Conservation (phyloP, 176 grass and related monocot species). For the Zoysia japonica region DNA sequence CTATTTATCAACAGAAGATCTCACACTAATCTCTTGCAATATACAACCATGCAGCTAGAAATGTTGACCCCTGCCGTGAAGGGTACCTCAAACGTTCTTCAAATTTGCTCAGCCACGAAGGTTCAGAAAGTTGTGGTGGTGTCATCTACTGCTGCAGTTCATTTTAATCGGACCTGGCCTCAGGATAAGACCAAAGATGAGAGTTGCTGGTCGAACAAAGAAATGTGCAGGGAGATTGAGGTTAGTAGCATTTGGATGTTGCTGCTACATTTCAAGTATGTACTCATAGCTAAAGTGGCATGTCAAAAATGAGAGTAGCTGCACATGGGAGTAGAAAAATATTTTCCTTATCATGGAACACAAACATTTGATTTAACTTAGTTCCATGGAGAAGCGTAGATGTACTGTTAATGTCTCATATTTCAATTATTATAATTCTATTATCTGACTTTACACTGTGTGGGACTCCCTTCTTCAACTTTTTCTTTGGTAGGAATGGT, state of each 20-base stretch:
- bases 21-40: not conserved
- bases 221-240: conserved; percentile 24
- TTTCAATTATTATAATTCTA: not conserved
- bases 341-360: not conserved
- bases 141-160: conserved; percentile 38
- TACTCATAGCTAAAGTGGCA: not conserved
- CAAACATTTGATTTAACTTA: not conserved
- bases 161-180: conserved; percentile 37
- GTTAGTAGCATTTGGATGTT: conserved; percentile 15
- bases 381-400: not conserved
- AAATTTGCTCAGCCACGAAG: conserved; percentile 18
- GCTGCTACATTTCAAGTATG: not conserved
- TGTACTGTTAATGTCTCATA: not conserved
- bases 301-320: not conserved
- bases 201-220: conserved; percentile 49
- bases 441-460: not conserved
- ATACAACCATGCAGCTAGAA: conserved; percentile 25
- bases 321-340: not conserved
- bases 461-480: not conserved
- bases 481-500: conserved; percentile 42
- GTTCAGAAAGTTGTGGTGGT: conserved; percentile 48
- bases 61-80: conserved; percentile 41
- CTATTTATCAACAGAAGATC: not conserved
- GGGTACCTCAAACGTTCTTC: conserved; percentile 42
- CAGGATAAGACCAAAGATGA: conserved; percentile 43